phyloP scores from a whole-genome alignment of 176 grass and related monocot species.

The Tillandsia leiboldiana region DNA sequence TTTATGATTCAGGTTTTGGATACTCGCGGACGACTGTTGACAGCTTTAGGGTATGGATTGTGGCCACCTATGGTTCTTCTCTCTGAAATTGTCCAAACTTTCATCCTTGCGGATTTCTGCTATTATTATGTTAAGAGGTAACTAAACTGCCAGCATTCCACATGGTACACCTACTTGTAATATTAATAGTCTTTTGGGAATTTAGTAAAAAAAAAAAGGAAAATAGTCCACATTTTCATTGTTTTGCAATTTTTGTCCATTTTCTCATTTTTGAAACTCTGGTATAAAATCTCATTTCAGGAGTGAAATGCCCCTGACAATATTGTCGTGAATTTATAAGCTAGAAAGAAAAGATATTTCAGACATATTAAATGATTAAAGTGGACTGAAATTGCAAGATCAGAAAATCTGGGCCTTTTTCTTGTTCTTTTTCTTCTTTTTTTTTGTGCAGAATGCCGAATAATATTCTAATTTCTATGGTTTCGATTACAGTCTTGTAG shows the following conservation, averaged over 20 bases:
- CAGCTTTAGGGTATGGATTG: constrained; percentile 77
- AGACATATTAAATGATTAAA: too few relatives aligned
- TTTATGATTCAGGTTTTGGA: constrained; percentile 50
- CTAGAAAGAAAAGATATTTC: too few relatives aligned
- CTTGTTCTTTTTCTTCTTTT: neutral
- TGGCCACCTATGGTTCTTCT: constrained; percentile 92
- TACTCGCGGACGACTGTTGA: constrained; percentile 66
- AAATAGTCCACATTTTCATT: too few relatives aligned
- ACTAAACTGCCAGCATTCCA: too few relatives aligned
- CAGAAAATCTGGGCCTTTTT: neutral
- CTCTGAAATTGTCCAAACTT: constrained; percentile 84
- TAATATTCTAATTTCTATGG: neutral
- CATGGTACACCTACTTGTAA: too few relatives aligned
- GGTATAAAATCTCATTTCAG: too few relatives aligned
- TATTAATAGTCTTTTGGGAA: too few relatives aligned
- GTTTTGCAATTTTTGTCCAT: too few relatives aligned
- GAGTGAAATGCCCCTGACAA: too few relatives aligned
- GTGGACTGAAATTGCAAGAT: neutral
- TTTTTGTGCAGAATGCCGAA: neutral
- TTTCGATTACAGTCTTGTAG: constrained; percentile 47
- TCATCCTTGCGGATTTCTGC: constrained; percentile 57
- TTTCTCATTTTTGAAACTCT: too few relatives aligned
- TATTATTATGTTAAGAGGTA: constrained; percentile 77
- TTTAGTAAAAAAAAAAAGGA: too few relatives aligned
- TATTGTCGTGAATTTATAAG: too few relatives aligned